phyloP scores from a whole-genome alignment of 2,329 filamentous ascomycete species.

The Alternaria sp. region DNA sequence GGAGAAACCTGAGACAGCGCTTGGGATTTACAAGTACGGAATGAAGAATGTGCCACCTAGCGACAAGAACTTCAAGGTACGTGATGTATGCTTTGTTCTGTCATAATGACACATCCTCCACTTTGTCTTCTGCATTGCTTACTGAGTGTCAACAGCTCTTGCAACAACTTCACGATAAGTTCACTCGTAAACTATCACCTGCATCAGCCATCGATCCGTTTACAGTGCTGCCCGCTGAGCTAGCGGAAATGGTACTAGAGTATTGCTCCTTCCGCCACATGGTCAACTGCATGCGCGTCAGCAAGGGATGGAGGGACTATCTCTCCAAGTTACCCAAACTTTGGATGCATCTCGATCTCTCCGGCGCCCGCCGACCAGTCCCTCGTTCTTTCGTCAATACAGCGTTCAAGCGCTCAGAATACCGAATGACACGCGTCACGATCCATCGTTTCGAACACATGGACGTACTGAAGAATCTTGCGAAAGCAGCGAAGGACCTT shows the following conservation, averaged over 20 bases:
- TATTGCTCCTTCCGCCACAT: slow-evolving; percentile 60
- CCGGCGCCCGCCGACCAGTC: slow-evolving; percentile 52
- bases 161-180: slow-evolving; percentile 55
- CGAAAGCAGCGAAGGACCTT: slow-evolving; percentile 45
- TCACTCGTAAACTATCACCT: slow-evolving; percentile 51
- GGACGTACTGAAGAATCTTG: slow-evolving; percentile 50
- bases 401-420: slow-evolving; percentile 50
- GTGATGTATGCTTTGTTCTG: background rate
- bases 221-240: slow-evolving; percentile 59
- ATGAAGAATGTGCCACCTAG: slow-evolving; percentile 58
- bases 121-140: background rate
- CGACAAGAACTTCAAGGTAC: slow-evolving; percentile 40
- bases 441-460: slow-evolving; percentile 48
- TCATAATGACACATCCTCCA: background rate
- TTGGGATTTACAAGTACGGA: slow-evolving; percentile 65
- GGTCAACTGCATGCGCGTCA: slow-evolving; percentile 61
- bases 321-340: slow-evolving; percentile 55
- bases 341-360: slow-evolving; percentile 63
- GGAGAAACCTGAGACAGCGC: slow-evolving; percentile 59
- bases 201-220: slow-evolving; percentile 59
- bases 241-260: slow-evolving; percentile 59
- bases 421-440: slow-evolving; percentile 42
- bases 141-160: slow-evolving; percentile 43
- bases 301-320: slow-evolving; percentile 61
- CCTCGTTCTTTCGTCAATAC: slow-evolving; percentile 50